Evolutionary conservation across 2,329 filamentous ascomycete species (phyloP), one percentile per base, ranked within the genome.

Genomic region (Huntiella savannae): DNA sequence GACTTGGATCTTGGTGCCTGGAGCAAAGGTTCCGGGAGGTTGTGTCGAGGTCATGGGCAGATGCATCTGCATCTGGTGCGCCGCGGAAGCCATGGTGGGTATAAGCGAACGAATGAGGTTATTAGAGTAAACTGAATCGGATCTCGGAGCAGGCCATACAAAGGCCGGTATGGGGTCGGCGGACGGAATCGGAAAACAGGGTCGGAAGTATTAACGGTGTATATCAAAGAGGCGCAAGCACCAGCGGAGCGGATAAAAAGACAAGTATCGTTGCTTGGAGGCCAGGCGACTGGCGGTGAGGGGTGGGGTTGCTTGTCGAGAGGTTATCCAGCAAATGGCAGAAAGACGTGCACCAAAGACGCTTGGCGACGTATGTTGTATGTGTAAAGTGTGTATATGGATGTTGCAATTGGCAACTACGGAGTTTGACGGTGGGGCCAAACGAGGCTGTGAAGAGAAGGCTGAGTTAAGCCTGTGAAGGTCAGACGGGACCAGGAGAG

Each of bases 1-100:
- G 48, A 95, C 85, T 60, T 94, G 87, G 57, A 98, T 92, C 69
- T 96, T 95, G 52, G 91, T 98, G 38, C 88, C 88, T 5, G 91
- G 79, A 45, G 80, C 67, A 61, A 98, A 96, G 50, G 88, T 96
- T 54, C 91, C 91, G 46, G 77, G 74, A n/a, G 82, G 77, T 46
- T 69, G 69, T 38, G 63, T 54, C 37, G 60, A 55, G 33, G 63
- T 59, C 40, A 59, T 54, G 51, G 64, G 60, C 43, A 63, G 35
- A 32, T 49, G 48, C 48, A 46, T 41, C 35, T 49, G 48, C 48
- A 49, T 34, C 36, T 49, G 48, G 16, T 49, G 44, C 32, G 48
- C 19, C 33, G 48, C 34, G 13, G 48, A 40, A 39, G 48, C 48
- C 48, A 49, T 49, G 32, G 40, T 36, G 13, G 22, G 22, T 28